These are phyloP conservation scores for Heliocybe sulcata DNA, from an alignment of 1,284 basidiomycete species.

Conservation along the genomic window DNA sequence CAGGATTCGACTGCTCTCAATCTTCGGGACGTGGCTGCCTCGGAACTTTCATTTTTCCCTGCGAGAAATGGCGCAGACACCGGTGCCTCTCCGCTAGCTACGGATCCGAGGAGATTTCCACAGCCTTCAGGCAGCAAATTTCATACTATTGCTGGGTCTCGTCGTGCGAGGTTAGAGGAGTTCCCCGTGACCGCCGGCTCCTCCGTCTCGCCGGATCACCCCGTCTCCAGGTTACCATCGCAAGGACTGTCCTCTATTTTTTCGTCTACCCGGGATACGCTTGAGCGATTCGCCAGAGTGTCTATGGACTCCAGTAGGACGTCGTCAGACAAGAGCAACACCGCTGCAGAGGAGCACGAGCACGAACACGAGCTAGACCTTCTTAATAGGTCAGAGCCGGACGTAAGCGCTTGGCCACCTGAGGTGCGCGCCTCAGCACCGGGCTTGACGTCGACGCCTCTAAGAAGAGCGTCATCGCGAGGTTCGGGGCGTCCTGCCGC, in stretches of 20 bases:
- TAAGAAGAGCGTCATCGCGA: background rate
- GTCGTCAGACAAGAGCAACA: constrained; percentile 6
- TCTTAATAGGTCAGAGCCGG: constrained; percentile 17
- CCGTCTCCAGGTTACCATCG: constrained; percentile 13
- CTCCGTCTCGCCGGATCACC: constrained; percentile 20
- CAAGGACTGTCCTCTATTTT: constrained; percentile 32
- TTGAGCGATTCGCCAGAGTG: constrained; percentile 33
- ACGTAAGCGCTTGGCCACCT: background rate
- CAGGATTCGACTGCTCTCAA: constrained; percentile 14
- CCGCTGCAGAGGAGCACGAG: constrained; percentile 10
- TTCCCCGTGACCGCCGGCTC: constrained; percentile 16
- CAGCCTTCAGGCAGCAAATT: constrained; percentile 6
- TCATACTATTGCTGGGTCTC: constrained; percentile 7
- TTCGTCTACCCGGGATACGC: constrained; percentile 36
- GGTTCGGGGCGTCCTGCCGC: background rate
- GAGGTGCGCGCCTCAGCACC: background rate
- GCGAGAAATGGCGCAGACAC: constrained; percentile 21
- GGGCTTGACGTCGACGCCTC: background rate
- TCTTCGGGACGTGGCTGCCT: constrained; percentile 43
- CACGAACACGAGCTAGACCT: constrained; percentile 34
- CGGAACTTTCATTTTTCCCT: constrained; percentile 56
- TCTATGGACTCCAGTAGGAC: constrained; percentile 32
- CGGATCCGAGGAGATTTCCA: constrained; percentile 4
- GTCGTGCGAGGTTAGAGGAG: background rate
- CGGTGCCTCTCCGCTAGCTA: constrained; percentile 18